Percentiles rank a stretch among this genome's conserved stretches.
These are phyloP conservation scores for Ilex paraguariensis DNA, from an alignment of 305 asterid species.

Conservation along the genomic window DNA sequence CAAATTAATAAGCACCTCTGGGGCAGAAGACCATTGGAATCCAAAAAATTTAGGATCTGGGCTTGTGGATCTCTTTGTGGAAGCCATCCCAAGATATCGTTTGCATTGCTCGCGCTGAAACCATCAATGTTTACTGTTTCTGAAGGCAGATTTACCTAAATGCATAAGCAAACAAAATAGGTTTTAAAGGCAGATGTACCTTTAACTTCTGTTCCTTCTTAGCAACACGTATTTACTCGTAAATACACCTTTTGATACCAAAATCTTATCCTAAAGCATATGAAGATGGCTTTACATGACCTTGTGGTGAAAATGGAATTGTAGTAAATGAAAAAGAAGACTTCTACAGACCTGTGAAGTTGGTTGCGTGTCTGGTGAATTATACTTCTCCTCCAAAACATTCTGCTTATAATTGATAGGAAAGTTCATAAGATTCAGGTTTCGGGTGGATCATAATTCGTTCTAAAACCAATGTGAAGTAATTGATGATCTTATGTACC, in stretches of 20 bases:
- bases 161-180: not conserved
- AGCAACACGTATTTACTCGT: too few species aligned
- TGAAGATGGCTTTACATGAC: too few species aligned
- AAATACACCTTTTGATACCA: too few species aligned
- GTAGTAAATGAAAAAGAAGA: not conserved
- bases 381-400: constrained; percentile 48
- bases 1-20: constrained; percentile 34
- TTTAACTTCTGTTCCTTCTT: not conserved
- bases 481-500: constrained; percentile 24
- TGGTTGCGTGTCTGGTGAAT: constrained; percentile 37
- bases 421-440: not conserved
- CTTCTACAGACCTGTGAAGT: constrained; percentile 42
- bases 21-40: constrained; percentile 57
- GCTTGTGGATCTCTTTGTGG: constrained; percentile 66
- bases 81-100: constrained; percentile 55
- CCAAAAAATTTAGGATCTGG: constrained; percentile 68
- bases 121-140: constrained; percentile 29
- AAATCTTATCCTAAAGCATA: too few species aligned
- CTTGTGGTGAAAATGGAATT: too few species aligned
- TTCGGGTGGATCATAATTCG: not conserved
- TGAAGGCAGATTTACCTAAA: constrained; percentile 46
- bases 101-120: constrained; percentile 34
- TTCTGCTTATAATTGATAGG: constrained; percentile 29
- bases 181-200: too few species aligned
- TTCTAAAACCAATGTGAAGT: not conserved